These are phyloP conservation scores for Dovyalis caffra DNA, from an alignment of 345 rosid genomes.

Conservation along the genomic window DNA sequence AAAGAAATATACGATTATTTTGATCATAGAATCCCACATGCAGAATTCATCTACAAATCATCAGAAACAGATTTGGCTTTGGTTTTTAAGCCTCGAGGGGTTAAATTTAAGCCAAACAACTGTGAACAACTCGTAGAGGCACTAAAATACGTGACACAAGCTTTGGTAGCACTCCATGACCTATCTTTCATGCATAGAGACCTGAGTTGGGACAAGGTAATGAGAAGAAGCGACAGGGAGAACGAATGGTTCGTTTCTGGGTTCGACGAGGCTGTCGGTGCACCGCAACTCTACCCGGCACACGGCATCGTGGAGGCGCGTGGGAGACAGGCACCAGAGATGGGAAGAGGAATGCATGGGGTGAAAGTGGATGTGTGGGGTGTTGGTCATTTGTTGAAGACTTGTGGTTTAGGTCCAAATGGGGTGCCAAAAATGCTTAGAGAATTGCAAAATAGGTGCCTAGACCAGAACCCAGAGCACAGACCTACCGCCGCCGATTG, in stretches of 20 bases:
- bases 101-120: constrained; percentile 53
- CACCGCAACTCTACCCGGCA: constrained; percentile 75
- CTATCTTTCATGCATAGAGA: constrained; percentile 93
- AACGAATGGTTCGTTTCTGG: constrained; percentile 84
- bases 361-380: constrained; percentile 99
- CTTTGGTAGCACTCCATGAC: constrained; percentile 87
- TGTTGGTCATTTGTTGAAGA: constrained; percentile 72
- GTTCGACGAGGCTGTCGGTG: constrained; percentile 70
- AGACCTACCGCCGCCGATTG: constrained; percentile 98
- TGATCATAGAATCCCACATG: constrained; percentile 81
- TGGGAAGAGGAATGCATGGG: constrained; percentile 88
- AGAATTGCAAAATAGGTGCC: constrained; percentile 78
- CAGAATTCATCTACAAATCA: constrained; percentile 51
- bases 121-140: constrained; percentile 80
- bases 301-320: constrained; percentile 43
- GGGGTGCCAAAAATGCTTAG: constrained; percentile 67
- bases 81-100: constrained; percentile 80
- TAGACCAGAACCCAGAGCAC: constrained; percentile 86
- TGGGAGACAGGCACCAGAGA: constrained; percentile 78
- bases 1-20: constrained; percentile 76
- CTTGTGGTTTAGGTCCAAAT: constrained; percentile 53
- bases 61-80: constrained; percentile 57
- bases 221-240: constrained; percentile 48
- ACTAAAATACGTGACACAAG: constrained; percentile 76
- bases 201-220: constrained; percentile 84